Evolutionary conservation across 2,329 filamentous ascomycete species (phyloP), one percentile per base, ranked within the genome.

Genomic region (Phyllachora maydis): DNA sequence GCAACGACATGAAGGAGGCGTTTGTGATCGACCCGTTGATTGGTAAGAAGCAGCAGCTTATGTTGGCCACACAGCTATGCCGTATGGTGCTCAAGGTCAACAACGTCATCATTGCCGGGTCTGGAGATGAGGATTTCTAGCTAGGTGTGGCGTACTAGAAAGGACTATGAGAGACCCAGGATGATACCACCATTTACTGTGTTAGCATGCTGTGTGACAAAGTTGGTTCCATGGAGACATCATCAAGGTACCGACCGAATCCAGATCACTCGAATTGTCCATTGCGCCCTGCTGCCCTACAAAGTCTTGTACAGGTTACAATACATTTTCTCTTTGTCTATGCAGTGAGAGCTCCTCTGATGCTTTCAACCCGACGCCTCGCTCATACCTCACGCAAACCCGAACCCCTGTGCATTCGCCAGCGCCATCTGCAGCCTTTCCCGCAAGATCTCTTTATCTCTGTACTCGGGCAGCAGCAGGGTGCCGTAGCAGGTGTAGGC

Each of bases 21-120:
- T 98, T 98, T 50, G 88, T 93, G 35, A 95, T 98, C 45, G 88
- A 98, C 45, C 90, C 88, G 25, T 58, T 98, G 42, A 98, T 98
- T 46, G 88, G 88, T 38, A 98, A 98, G 66, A 77, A 79, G 52
- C 83, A 93, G 56, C 88, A 98, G 54, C 65, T 98, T 30, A 69
- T 93, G 55, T 65, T 98, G 34, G 88, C 88, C 16, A 98, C 90
- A 24, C 88, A 98, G 57, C 59, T 98, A 36, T 95, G 88, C 59
- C 72, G 88, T 35, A 95, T 98, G 85, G 83, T 93, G 35, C 63
- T 93, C 37, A 93, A 92, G 69, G 70, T 83, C 45, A 92, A 93
- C 60, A 91, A 92, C 47, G 83, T 93, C 34, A 92, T 93, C 48
- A 72, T 93, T 39, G 69, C 81, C 28, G 83, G 83, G 27, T 69